These are phyloP conservation scores for Macrocybe gigantea DNA, from an alignment of 768 basidiomycete species.

Conservation along the genomic window DNA sequence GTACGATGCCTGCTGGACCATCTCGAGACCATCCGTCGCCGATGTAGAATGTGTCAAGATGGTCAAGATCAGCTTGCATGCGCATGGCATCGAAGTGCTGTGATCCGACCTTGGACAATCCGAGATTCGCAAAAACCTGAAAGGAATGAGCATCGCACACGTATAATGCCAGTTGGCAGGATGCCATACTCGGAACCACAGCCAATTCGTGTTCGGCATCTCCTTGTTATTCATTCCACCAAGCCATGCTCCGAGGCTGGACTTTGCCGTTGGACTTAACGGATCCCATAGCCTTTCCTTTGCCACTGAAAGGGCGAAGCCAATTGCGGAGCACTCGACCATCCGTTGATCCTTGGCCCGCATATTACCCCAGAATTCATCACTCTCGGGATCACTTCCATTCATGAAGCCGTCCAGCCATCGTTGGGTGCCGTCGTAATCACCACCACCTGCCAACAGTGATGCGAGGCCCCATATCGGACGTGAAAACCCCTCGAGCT, in stretches of 20 bases:
- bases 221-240: constrained; percentile 76
- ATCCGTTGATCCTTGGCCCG: constrained; percentile 73
- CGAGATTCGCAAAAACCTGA: constrained; percentile 72
- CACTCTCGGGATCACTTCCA: constrained; percentile 60
- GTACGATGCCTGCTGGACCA: constrained; percentile 72
- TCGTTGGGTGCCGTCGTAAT: constrained; percentile 50
- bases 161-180: neutral
- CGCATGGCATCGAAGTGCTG: constrained; percentile 47
- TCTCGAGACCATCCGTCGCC: constrained; percentile 73
- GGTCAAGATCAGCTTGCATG: constrained; percentile 69
- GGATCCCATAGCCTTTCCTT: constrained; percentile 61
- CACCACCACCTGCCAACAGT: constrained; percentile 57
- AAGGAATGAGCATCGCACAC: neutral
- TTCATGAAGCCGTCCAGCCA: constrained; percentile 64
- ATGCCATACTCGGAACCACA: constrained; percentile 66
- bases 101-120: constrained; percentile 57
- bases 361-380: constrained; percentile 76
- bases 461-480: constrained; percentile 74
- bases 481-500: constrained; percentile 71
- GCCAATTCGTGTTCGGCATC: constrained; percentile 82
- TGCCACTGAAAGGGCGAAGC: constrained; percentile 63
- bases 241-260: constrained; percentile 59
- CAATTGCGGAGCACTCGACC: constrained; percentile 78
- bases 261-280: constrained; percentile 45
- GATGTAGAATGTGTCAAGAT: constrained; percentile 77